Evolutionary conservation across 148 eudicot genomes (phyloP).

Genomic region (Diospyros kaki): DNA sequence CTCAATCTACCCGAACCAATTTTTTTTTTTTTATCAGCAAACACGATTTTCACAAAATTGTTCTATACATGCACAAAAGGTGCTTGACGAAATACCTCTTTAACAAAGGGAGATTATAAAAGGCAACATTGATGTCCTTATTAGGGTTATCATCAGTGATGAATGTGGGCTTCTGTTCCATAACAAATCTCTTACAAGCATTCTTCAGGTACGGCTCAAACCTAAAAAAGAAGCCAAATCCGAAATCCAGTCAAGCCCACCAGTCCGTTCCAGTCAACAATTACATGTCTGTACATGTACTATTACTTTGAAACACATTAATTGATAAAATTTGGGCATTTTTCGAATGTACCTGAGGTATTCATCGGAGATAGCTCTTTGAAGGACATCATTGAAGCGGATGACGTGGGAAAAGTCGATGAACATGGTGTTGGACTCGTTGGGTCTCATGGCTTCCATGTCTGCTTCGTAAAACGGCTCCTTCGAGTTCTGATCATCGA

Average conservation of each 20-base stretch:
- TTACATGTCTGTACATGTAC: not conserved
- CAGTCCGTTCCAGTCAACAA: not conserved
- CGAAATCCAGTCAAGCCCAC: no score
- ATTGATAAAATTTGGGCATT: no score
- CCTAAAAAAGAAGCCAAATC: slow-evolving; percentile 24
- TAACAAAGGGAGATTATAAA: slow-evolving; percentile 76
- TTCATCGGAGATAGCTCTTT: slow-evolving; percentile 80
- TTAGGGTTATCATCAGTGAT: slow-evolving; percentile 79
- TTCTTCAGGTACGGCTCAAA: slow-evolving; percentile 78
- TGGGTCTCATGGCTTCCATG: slow-evolving; percentile 63
- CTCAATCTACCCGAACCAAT: slow-evolving; percentile 48
- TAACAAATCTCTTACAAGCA: slow-evolving; percentile 87
- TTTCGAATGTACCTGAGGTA: slow-evolving; percentile 45
- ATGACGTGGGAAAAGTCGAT: slow-evolving; percentile 91
- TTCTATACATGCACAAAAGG: not conserved
- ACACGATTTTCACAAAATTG: not conserved
- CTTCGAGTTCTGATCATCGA: slow-evolving; percentile 41
- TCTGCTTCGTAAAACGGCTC: slow-evolving; percentile 63
- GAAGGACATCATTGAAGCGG: slow-evolving; percentile 78
- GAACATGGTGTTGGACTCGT: slow-evolving; percentile 85
- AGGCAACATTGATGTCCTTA: slow-evolving; percentile 81
- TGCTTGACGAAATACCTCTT: slow-evolving; percentile 46
- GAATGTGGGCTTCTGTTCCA: slow-evolving; percentile 70
- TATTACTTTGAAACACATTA: not conserved
- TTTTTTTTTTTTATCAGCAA: not conserved